Evolutionary conservation across 176 grass and related monocot species (phyloP).

Genomic region (Musa acuminata): DNA sequence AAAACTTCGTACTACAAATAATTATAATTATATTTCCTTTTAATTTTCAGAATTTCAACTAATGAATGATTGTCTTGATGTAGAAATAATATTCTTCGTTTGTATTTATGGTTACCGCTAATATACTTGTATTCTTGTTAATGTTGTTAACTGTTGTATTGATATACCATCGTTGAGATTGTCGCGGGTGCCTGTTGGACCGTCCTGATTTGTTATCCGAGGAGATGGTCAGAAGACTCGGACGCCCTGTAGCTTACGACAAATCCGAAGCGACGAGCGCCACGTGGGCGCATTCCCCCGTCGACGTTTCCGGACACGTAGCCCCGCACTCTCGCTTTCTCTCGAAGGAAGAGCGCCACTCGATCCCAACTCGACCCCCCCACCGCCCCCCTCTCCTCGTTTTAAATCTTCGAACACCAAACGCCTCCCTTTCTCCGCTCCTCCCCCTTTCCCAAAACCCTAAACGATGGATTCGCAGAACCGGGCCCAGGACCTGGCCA

Average conservation of each 20-base stretch:
- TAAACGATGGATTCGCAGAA: constrained; percentile 41
- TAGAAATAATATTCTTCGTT: too few species aligned
- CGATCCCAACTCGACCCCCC: neutral
- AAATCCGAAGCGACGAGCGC: neutral
- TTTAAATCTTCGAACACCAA: neutral
- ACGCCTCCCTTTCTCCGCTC: neutral
- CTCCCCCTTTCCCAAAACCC: constrained; percentile 24
- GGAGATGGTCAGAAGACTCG: neutral
- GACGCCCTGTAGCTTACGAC: neutral
- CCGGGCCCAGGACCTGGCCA: constrained; percentile 29
- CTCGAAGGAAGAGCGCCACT: constrained; percentile 1
- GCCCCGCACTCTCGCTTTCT: neutral
- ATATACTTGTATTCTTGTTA: too few species aligned
- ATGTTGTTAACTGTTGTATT: neutral
- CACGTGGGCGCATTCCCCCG: neutral
- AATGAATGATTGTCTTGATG: too few species aligned
- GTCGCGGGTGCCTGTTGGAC: neutral
- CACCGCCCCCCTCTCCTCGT: neutral
- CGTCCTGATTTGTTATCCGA: neutral
- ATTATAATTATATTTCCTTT: too few species aligned
- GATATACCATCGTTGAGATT: neutral
- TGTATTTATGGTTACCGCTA: too few species aligned
- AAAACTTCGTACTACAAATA: too few species aligned
- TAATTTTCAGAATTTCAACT: too few species aligned
- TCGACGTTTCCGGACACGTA: neutral